Percentiles rank a stretch among this genome's conserved stretches.
Conservation (phyloP, 140 eudicot species). For the Flaveria floridana region DNA sequence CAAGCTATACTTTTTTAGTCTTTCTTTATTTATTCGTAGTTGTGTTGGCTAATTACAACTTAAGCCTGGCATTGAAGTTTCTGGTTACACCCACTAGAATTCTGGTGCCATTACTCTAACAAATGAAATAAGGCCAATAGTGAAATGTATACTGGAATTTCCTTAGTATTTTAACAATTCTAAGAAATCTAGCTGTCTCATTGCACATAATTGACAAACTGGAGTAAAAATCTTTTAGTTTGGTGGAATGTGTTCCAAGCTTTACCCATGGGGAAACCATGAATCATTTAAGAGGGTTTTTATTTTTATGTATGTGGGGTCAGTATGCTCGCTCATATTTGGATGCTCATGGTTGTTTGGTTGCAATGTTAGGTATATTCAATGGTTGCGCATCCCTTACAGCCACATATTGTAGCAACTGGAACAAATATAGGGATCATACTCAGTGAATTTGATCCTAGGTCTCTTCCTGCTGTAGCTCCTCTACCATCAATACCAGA, state of each 20-base stretch:
- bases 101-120: not conserved
- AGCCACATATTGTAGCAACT: conserved; percentile 97
- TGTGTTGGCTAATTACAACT: conserved; percentile 25
- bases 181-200: not conserved
- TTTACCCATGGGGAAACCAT: conserved; percentile 9
- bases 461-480: conserved; percentile 91
- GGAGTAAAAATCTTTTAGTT: not conserved
- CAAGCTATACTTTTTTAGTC: conserved; percentile 5
- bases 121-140: conserved; percentile 1
- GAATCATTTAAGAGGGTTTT: not conserved
- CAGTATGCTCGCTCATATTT: not conserved
- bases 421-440: conserved; percentile 93
- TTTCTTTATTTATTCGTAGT: conserved; percentile 9
- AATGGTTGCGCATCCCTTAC: conserved; percentile 97
- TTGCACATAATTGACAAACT: conserved; percentile 15
- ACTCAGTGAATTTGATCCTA: conserved; percentile 85
- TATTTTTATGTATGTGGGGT: conserved; percentile 11
- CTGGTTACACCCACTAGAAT: not conserved
- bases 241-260: not conserved
- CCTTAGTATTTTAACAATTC: conserved; percentile 21
- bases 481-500: conserved; percentile 82
- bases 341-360: conserved; percentile 24
- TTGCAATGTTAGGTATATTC: conserved; percentile 73
- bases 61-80: not conserved
- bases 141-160: not conserved